phyloP scores from a whole-genome alignment of 164 flowering plant species.

The Vitis riparia region DNA sequence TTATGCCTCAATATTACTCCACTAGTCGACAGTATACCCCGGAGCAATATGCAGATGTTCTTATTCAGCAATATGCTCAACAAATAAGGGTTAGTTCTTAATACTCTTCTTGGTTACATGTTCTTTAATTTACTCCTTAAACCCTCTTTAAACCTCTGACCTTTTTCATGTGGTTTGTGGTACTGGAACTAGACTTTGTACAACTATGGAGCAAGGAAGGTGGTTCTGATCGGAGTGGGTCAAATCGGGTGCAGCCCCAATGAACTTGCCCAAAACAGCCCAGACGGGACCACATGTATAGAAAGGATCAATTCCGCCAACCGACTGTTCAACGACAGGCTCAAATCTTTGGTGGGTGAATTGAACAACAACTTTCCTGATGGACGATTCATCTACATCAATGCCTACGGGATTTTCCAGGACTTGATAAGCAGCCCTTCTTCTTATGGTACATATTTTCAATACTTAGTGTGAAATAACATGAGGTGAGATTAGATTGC shows the following conservation, averaged over 20 bases:
- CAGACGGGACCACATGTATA: conserved; percentile 55
- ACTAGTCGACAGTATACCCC: conserved; percentile 57
- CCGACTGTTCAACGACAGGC: conserved; percentile 50
- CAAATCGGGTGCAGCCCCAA: conserved; percentile 77
- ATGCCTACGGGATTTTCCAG: conserved; percentile 63
- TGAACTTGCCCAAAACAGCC: conserved; percentile 49
- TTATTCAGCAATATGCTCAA: conserved; percentile 54
- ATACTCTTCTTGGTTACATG: background rate
- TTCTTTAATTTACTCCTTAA: background rate
- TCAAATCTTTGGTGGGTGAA: conserved; percentile 35
- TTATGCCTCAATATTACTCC: conserved; percentile 57
- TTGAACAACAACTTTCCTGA: conserved; percentile 27
- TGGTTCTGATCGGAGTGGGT: conserved; percentile 73
- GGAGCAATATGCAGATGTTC: conserved; percentile 61
- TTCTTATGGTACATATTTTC: conserved; percentile 35
- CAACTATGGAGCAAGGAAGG: conserved; percentile 77
- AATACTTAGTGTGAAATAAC: too few species aligned
- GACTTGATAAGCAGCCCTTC: conserved; percentile 49
- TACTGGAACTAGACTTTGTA: conserved; percentile 48
- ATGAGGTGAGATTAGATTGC: too few species aligned
- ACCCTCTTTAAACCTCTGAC: background rate
- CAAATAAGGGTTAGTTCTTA: conserved; percentile 43
- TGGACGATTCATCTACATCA: conserved; percentile 51
- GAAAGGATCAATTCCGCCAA: conserved; percentile 53
- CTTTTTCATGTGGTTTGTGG: background rate